Evolutionary conservation across 2,329 filamentous ascomycete genomes (phyloP).

Genomic region (Fusarium gaditjirri): DNA sequence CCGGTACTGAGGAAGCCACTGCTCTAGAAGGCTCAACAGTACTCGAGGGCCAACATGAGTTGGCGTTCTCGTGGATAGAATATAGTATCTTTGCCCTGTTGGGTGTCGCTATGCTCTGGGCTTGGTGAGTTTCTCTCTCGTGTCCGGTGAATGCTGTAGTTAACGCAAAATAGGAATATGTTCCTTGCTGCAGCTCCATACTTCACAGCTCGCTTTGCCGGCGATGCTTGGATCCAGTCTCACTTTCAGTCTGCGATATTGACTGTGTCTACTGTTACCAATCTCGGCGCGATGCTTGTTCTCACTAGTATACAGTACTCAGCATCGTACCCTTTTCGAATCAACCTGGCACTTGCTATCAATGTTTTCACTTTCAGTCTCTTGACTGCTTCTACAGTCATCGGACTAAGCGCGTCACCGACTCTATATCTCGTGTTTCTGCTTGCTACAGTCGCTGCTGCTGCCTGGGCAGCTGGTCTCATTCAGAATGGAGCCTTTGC

Average conservation of each 20-base stretch:
- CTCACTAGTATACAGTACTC: slow-evolving; percentile 82
- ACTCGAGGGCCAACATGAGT: slow-evolving; percentile 51
- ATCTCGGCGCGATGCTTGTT: slow-evolving; percentile 78
- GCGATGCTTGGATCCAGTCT: slow-evolving; percentile 74
- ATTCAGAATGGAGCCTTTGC: slow-evolving; percentile 96
- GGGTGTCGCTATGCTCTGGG: slow-evolving; percentile 96
- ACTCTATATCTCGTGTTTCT: slow-evolving; percentile 81
- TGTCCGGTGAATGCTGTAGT: background rate
- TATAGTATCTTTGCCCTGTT: slow-evolving; percentile 87
- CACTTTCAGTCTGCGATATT: slow-evolving; percentile 93
- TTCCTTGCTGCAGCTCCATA: slow-evolving; percentile 95
- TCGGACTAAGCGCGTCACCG: slow-evolving; percentile 71
- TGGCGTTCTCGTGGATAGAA: slow-evolving; percentile 83
- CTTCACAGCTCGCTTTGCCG: slow-evolving; percentile 83
- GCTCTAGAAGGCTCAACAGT: slow-evolving; percentile 42
- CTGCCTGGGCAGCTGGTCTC: slow-evolving; percentile 82
- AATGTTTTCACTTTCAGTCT: slow-evolving; percentile 82
- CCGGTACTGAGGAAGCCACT: slow-evolving; percentile 42
- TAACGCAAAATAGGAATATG: slow-evolving; percentile 80
- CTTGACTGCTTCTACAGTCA: slow-evolving; percentile 80
- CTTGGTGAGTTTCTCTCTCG: slow-evolving; percentile 72
- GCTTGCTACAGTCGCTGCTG: slow-evolving; percentile 81
- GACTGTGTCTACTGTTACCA: slow-evolving; percentile 85
- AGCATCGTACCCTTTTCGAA: slow-evolving; percentile 89
- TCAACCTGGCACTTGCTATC: slow-evolving; percentile 78